These are phyloP conservation scores for Plantago major DNA, from an alignment of 257 asterid species.

Conservation along the genomic window DNA sequence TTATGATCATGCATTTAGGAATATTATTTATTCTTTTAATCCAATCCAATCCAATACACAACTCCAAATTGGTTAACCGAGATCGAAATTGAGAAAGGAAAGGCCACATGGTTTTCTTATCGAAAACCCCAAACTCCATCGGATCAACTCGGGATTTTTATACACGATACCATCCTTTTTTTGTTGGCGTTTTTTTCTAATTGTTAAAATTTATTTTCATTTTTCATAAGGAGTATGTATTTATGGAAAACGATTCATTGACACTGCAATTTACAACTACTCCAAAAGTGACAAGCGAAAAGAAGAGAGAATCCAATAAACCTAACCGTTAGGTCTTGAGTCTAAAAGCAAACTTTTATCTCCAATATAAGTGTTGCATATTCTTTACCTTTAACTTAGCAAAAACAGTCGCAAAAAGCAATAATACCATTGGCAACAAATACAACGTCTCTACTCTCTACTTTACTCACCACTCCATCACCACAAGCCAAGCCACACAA, in stretches of 20 bases:
- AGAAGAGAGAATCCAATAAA: background rate
- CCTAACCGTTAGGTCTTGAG: background rate
- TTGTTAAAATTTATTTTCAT: no score
- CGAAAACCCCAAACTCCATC: background rate
- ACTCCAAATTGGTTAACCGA: no score
- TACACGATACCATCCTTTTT: no score
- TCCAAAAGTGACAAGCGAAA: background rate
- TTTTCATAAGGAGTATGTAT: no score
- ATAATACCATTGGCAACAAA: background rate
- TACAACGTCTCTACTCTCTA: background rate
- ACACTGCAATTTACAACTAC: no score
- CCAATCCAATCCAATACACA: no score
- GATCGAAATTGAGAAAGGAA: no score
- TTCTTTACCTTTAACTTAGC: background rate
- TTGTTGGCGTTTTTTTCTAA: no score
- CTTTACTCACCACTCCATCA: background rate
- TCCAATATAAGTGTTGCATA: background rate
- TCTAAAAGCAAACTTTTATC: background rate
- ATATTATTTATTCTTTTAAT: no score
- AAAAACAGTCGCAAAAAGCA: background rate
- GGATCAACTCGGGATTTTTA: no score
- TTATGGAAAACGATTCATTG: no score
- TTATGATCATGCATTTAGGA: no score
- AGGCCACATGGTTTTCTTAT: background rate
- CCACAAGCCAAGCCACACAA: background rate